Percentiles rank a stretch among this genome's conserved stretches.
phyloP scores from a whole-genome alignment of 2,329 filamentous ascomycete genomes.

The Penicillium sp. region DNA sequence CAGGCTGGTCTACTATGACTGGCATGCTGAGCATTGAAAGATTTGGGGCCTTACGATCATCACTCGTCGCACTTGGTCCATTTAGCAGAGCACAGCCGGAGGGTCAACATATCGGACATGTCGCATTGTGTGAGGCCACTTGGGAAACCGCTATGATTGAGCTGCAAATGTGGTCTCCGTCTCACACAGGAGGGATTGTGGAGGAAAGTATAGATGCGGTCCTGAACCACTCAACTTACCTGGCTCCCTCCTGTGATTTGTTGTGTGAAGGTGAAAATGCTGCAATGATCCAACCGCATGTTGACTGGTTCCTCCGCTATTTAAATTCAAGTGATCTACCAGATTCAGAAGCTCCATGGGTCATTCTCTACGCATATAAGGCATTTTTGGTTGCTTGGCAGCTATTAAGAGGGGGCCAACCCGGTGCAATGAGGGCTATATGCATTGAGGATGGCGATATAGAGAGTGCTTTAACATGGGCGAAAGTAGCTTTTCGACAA shows the following conservation, averaged over 20 bases:
- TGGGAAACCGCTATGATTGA: slow-evolving; percentile 48
- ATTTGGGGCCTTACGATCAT: slow-evolving; percentile 36
- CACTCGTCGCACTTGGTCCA: slow-evolving; percentile 35
- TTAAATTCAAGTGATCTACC: slow-evolving; percentile 27
- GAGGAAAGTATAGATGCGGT: slow-evolving; percentile 38
- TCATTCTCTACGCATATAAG: slow-evolving; percentile 43
- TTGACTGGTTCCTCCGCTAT: slow-evolving; percentile 43
- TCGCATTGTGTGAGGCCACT: slow-evolving; percentile 34
- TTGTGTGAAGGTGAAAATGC: slow-evolving; percentile 31
- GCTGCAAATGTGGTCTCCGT: slow-evolving; percentile 44
- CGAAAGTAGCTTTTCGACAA: slow-evolving; percentile 31
- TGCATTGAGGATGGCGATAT: slow-evolving; percentile 34
- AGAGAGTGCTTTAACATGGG: slow-evolving; percentile 28
- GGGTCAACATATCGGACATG: neutral
- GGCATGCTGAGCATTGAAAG: slow-evolving; percentile 44
- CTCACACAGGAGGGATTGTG: slow-evolving; percentile 43
- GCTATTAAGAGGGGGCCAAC: slow-evolving; percentile 30
- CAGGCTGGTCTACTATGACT: slow-evolving; percentile 47
- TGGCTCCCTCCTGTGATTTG: slow-evolving; percentile 33
- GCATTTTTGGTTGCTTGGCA: slow-evolving; percentile 46
- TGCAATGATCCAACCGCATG: slow-evolving; percentile 35
- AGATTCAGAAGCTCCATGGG: slow-evolving; percentile 40
- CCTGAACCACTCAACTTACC: slow-evolving; percentile 32
- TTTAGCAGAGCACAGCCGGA: slow-evolving; percentile 25
- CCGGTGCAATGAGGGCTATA: slow-evolving; percentile 37